phyloP scores from a whole-genome alignment of 306 rosid species.

The Lotus japonicus region DNA sequence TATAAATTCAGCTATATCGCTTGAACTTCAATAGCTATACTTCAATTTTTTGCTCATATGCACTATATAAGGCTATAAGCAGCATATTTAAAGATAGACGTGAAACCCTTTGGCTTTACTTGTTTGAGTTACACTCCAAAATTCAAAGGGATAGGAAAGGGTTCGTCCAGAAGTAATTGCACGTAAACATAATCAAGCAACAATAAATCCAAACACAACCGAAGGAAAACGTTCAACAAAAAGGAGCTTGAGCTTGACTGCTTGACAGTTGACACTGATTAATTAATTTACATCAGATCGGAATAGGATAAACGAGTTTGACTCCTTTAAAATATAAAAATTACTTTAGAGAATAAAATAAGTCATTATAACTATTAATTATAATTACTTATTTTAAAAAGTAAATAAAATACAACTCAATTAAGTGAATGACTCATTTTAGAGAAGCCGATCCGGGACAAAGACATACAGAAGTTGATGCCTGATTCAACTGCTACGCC shows the following conservation, averaged over 20 bases:
- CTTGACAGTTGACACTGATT: no score
- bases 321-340: no score
- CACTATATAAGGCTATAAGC: neutral
- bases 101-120: neutral
- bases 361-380: no score
- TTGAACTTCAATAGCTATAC: no score
- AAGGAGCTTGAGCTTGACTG: neutral
- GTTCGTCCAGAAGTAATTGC: neutral
- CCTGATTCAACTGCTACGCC: conserved; percentile 13
- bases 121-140: neutral
- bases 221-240: neutral
- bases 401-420: no score
- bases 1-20: no score
- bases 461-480: conserved; percentile 2
- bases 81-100: neutral
- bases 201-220: neutral
- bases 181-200: neutral
- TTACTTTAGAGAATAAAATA: no score
- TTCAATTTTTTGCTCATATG: neutral
- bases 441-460: no score
- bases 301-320: no score
- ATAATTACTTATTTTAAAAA: no score
- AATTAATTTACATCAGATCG: neutral
- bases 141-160: neutral
- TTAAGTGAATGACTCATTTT: no score